phyloP scores from a whole-genome alignment of 768 basidiomycete genomes.

The Serpula lacrymans region DNA sequence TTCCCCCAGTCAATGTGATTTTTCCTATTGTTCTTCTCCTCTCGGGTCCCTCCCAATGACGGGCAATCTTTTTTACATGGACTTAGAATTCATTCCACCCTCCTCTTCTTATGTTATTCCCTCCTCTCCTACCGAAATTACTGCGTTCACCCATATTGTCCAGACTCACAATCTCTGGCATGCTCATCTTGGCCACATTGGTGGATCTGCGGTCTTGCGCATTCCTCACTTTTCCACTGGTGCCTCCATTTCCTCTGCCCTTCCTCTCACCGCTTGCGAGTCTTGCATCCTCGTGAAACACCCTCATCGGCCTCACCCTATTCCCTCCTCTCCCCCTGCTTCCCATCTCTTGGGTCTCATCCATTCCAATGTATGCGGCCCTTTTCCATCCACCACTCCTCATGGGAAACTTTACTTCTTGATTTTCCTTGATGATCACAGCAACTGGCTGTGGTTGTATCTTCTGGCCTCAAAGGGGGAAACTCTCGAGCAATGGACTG shows the following conservation, averaged over 20 bases:
- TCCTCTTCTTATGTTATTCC: no score
- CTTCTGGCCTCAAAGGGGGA: slow-evolving; percentile 4
- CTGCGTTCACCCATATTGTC: not conserved
- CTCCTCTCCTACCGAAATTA: not conserved
- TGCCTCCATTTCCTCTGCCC: not conserved
- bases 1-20: not conserved
- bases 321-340: not conserved
- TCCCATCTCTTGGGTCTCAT: slow-evolving; percentile 14
- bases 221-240: not conserved
- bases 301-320: not conserved
- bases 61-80: not conserved
- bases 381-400: slow-evolving; percentile 13
- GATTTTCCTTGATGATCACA: slow-evolving; percentile 12
- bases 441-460: not conserved
- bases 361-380: slow-evolving; percentile 26
- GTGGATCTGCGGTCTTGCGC: not conserved
- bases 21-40: not conserved
- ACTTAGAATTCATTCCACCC: not conserved
- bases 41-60: not conserved
- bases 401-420: slow-evolving; percentile 14
- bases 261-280: slow-evolving; percentile 1
- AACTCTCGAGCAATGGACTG: not conserved
- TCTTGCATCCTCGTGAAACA: slow-evolving; percentile 6
- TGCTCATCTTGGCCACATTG: not conserved
- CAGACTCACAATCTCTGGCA: not conserved